Evolutionary conservation across 495 filamentous ascomycete species (phyloP).

Genomic region (Poronia punctata): DNA sequence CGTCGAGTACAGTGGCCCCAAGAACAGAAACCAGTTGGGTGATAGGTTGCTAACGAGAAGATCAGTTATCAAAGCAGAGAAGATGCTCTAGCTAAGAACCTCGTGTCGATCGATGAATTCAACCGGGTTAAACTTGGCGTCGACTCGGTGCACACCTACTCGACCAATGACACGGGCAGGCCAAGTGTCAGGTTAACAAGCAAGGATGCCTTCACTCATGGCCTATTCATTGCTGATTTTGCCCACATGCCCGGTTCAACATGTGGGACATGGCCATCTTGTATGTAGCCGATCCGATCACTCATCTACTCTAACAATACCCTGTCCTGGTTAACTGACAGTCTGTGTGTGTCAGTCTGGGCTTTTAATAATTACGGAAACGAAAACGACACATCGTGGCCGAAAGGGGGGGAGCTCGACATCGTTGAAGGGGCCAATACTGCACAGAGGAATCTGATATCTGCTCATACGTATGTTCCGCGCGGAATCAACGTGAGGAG

Average conservation of each 20-base stretch:
- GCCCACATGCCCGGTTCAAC: constrained; percentile 61
- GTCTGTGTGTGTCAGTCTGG: constrained; percentile 18
- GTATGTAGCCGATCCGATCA: constrained; percentile 23
- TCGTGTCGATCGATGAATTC: constrained; percentile 36
- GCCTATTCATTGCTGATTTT: constrained; percentile 60
- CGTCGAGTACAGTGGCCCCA: constrained; percentile 19
- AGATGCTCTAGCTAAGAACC: constrained; percentile 16
- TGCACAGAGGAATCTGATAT: constrained; percentile 53
- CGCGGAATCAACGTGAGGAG: constrained; percentile 17
- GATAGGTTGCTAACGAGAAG: constrained; percentile 1
- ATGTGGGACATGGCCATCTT: constrained; percentile 68
- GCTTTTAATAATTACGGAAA: constrained; percentile 29
- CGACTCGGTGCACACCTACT: constrained; percentile 27
- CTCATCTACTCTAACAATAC: not conserved
- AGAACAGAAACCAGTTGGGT: not conserved
- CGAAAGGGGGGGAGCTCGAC: constrained; percentile 68
- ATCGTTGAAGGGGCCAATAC: constrained; percentile 74
- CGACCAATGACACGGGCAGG: constrained; percentile 42
- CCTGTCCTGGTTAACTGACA: too few relatives aligned
- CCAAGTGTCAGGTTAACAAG: constrained; percentile 59
- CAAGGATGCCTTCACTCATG: constrained; percentile 54
- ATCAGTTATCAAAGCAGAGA: constrained; percentile 25
- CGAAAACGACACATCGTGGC: constrained; percentile 44
- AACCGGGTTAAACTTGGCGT: constrained; percentile 43
- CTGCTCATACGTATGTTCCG: constrained; percentile 54